Evolutionary conservation across 768 basidiomycete species (phyloP).

Genomic region (Tricholoma bakamatsutake): DNA sequence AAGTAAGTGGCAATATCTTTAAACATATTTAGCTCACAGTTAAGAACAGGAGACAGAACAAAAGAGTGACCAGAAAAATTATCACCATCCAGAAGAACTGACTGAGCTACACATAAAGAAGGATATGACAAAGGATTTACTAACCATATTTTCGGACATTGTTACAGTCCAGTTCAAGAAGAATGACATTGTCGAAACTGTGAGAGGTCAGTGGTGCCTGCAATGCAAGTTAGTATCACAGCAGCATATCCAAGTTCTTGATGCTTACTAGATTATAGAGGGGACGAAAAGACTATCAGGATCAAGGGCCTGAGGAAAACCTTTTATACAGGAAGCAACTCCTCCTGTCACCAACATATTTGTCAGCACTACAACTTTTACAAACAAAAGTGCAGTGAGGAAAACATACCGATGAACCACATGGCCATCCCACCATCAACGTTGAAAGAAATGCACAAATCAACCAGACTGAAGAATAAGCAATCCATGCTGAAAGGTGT

Average conservation of each 20-base stretch:
- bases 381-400: background rate
- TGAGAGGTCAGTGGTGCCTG: background rate
- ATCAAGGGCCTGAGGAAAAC: background rate
- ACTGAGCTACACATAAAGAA: background rate
- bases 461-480: too few species aligned
- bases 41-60: background rate
- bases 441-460: too few species aligned
- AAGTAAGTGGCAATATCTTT: background rate
- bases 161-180: background rate
- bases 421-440: too few species aligned
- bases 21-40: too few species aligned
- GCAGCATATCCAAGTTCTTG: background rate
- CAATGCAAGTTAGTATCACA: background rate
- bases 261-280: background rate
- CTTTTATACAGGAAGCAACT: conserved; percentile 4
- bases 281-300: background rate
- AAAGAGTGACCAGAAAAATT: background rate
- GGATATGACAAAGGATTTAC: background rate
- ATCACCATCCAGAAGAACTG: background rate
- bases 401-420: background rate
- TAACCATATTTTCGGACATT: background rate
- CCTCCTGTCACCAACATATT: background rate
- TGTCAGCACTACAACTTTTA: background rate
- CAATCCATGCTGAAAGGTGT: too few species aligned
- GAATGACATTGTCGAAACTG: background rate